Evolutionary conservation across 257 asterid species (phyloP).

Genomic region (Nemophila menziesii): DNA sequence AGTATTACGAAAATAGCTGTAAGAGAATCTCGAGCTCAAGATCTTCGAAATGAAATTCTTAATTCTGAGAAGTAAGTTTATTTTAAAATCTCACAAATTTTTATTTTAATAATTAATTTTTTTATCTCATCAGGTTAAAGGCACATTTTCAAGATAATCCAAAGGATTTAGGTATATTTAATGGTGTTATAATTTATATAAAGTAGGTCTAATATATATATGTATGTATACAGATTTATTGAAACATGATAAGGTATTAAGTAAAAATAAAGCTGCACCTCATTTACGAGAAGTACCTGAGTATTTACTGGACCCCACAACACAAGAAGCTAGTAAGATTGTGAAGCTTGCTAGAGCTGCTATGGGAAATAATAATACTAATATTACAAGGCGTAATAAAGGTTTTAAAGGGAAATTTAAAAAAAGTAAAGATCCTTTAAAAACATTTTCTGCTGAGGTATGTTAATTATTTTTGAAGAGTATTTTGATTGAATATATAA

Average conservation of each 20-base stretch:
- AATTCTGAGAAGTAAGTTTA: constrained; percentile 82
- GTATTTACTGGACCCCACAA: constrained; percentile 77
- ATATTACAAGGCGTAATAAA: constrained; percentile 33
- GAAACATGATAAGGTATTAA: constrained; percentile 77
- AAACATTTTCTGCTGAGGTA: constrained; percentile 86
- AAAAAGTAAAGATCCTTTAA: constrained; percentile 65
- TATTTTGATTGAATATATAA: not conserved
- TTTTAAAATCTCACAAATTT: not conserved
- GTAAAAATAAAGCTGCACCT: constrained; percentile 72
- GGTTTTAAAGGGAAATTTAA: constrained; percentile 51
- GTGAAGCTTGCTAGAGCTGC: constrained; percentile 93
- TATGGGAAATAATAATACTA: constrained; percentile 49
- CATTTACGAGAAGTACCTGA: constrained; percentile 81
- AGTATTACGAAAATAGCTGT: constrained; percentile 74
- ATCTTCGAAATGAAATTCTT: constrained; percentile 86
- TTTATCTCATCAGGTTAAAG: constrained; percentile 53
- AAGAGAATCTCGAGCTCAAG: constrained; percentile 81
- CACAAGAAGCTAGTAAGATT: constrained; percentile 93
- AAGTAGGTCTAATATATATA: constrained; percentile 5
- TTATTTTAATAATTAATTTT: not conserved
- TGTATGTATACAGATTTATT: constrained; percentile 48
- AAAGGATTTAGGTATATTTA: constrained; percentile 56
- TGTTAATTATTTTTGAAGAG: not conserved
- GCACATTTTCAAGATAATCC: constrained; percentile 95
- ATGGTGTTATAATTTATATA: not conserved